Percentiles rank a stretch among this genome's conserved stretches.
Conservation (phyloP, 1,139 yeast species). For the Arxiozyma telluris region DNA sequence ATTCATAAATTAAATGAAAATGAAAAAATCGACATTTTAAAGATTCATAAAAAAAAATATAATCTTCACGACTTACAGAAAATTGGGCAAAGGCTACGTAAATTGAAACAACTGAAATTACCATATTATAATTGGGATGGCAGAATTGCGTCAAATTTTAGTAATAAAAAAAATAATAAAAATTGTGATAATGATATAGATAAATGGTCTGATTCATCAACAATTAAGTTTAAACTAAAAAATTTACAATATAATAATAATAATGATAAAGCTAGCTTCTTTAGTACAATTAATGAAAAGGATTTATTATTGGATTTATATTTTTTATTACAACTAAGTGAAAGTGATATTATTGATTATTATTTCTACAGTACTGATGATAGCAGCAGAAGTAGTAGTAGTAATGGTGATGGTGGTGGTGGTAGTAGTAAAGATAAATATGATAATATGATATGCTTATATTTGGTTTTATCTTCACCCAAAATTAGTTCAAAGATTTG, state of each 20-base stretch:
- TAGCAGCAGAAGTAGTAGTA: not conserved
- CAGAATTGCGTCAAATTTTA: not conserved
- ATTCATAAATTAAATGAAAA: conserved; percentile 10
- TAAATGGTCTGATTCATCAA: conserved; percentile 7
- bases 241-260: not conserved
- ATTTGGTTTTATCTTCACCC: not conserved
- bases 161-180: not conserved
- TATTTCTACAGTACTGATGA: not conserved
- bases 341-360: not conserved
- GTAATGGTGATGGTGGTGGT: too few species aligned
- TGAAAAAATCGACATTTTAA: not conserved
- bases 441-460: not conserved
- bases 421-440: not conserved
- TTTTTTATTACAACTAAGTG: not conserved
- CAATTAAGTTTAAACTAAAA: conserved; percentile 5
- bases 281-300: not conserved
- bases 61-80: conserved; percentile 14
- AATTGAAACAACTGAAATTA: conserved; percentile 19
- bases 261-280: not conserved
- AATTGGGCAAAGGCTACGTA: conserved; percentile 24
- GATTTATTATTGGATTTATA: not conserved
- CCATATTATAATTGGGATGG: conserved; percentile 23
- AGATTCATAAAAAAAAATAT: not conserved
- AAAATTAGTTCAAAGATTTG: not conserved
- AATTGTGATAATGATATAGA: not conserved